Evolutionary conservation across 192 early-diverging fungal genomes (phyloP).

Genomic region (Backusella psychrophila): DNA sequence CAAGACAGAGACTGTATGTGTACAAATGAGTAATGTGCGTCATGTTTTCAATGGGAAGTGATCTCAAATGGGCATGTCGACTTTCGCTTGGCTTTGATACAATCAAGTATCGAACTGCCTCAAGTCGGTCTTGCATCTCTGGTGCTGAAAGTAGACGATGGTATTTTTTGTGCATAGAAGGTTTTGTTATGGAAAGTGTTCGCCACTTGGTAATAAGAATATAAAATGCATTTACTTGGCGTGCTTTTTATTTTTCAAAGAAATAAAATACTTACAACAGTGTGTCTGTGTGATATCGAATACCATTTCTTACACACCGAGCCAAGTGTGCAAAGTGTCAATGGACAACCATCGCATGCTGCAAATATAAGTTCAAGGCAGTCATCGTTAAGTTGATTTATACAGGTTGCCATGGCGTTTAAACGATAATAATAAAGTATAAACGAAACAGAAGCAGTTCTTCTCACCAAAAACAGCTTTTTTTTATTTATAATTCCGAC

Average conservation of each 20-base stretch:
- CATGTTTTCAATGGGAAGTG: conserved; percentile 4
- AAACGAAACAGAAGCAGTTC: neutral
- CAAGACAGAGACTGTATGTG: conserved; percentile 2
- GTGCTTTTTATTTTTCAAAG: neutral
- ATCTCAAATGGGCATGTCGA: conserved; percentile 10
- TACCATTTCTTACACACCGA: conserved; percentile 7
- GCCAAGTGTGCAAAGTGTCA: neutral
- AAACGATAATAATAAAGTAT: neutral
- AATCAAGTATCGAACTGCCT: neutral
- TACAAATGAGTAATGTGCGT: conserved; percentile 3
- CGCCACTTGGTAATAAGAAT: neutral
- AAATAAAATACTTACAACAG: conserved; percentile 9
- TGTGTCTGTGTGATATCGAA: neutral
- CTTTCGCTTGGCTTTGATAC: conserved; percentile 6
- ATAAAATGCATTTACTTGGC: neutral
- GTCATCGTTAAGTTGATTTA: conserved; percentile 6
- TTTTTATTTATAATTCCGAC: neutral
- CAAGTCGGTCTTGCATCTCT: neutral
- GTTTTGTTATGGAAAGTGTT: neutral
- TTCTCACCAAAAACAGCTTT: neutral
- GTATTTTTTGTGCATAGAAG: neutral
- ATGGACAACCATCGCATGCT: conserved; percentile 4
- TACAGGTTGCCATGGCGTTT: neutral
- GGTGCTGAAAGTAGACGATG: neutral
- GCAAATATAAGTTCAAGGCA: conserved; percentile 5